Evolutionary conservation across 169 alveolate genomes (phyloP).

Genomic region (Eimeria maxima): DNA sequence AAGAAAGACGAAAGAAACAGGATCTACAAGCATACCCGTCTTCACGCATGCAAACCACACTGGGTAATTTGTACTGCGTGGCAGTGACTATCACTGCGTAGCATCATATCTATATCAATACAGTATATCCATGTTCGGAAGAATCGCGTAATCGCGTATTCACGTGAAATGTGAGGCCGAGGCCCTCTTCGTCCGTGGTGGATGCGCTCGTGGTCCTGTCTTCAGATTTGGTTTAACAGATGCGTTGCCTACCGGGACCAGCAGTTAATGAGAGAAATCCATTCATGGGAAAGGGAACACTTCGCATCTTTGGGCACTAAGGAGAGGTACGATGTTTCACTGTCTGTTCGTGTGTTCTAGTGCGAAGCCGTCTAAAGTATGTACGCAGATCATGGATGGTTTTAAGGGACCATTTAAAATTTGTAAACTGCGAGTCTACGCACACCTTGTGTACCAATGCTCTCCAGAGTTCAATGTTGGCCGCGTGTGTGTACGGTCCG

Average conservation of each 20-base stretch:
- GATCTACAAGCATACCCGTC: conserved; percentile 68
- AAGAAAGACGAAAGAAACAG: conserved; percentile 65
- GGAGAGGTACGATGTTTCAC: conserved; percentile 10
- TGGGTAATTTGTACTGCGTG: conserved; percentile 21
- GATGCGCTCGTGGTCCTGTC: not conserved
- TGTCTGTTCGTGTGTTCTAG: no score
- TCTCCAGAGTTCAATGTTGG: not conserved
- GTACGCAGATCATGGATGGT: not conserved
- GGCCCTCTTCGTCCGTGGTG: not conserved
- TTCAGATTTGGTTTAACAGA: conserved; percentile 64
- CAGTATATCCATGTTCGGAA: not conserved
- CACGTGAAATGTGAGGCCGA: not conserved
- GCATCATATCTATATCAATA: not conserved
- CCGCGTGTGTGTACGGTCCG: not conserved
- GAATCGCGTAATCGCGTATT: not conserved
- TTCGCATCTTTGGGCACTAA: conserved; percentile 6
- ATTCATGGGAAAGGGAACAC: conserved; percentile 65
- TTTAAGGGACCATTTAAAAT: not conserved
- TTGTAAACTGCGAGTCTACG: not conserved
- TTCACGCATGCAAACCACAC: conserved; percentile 75
- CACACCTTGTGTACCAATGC: not conserved
- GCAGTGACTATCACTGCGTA: not conserved
- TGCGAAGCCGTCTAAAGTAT: not conserved
- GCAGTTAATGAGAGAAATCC: conserved; percentile 62
- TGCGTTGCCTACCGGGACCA: conserved; percentile 52